Conservation (phyloP, 495 filamentous ascomycete species). For the Lentithecium fluviatile region DNA sequence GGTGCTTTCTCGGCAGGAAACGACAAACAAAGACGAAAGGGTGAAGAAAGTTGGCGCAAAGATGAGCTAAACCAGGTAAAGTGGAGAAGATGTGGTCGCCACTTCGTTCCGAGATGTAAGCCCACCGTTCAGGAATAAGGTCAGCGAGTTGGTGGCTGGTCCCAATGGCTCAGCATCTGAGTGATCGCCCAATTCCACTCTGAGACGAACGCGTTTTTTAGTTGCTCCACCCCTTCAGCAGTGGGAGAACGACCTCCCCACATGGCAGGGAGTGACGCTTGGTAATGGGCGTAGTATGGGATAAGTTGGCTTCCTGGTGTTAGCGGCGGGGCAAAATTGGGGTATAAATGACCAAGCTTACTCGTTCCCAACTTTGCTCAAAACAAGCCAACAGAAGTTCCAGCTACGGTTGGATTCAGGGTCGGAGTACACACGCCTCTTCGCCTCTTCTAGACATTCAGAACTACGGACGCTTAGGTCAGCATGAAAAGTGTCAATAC, state of each 20-base stretch:
- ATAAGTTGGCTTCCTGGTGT: conserved; percentile 54
- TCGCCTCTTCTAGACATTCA: conserved; percentile 66
- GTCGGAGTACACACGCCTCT: conserved; percentile 62
- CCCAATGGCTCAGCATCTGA: conserved; percentile 71
- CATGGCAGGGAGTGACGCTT: conserved; percentile 66
- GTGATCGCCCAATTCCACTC: conserved; percentile 68
- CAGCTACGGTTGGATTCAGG: conserved; percentile 66
- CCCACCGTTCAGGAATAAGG: not conserved
- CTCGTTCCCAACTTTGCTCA: conserved; percentile 67
- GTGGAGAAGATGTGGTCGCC: not conserved
- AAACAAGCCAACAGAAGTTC: conserved; percentile 74
- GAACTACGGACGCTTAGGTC: conserved; percentile 47
- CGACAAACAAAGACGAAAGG: no score
- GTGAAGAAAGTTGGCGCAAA: no score
- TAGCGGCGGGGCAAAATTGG: conserved; percentile 11
- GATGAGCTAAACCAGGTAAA: not conserved
- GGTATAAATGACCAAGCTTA: conserved; percentile 45
- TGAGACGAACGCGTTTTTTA: conserved; percentile 60
- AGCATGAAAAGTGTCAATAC: not conserved
- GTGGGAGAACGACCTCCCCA: conserved; percentile 65
- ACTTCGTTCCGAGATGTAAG: not conserved
- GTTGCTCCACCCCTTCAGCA: conserved; percentile 54
- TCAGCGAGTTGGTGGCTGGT: conserved; percentile 49
- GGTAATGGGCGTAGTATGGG: conserved; percentile 56
- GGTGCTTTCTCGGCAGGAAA: no score